A percentile compares a stretch with the other conserved stretches of the same genome.
Evolutionary conservation across 2,329 filamentous ascomycete species (phyloP).

Genomic region (Fusarium devonianum): DNA sequence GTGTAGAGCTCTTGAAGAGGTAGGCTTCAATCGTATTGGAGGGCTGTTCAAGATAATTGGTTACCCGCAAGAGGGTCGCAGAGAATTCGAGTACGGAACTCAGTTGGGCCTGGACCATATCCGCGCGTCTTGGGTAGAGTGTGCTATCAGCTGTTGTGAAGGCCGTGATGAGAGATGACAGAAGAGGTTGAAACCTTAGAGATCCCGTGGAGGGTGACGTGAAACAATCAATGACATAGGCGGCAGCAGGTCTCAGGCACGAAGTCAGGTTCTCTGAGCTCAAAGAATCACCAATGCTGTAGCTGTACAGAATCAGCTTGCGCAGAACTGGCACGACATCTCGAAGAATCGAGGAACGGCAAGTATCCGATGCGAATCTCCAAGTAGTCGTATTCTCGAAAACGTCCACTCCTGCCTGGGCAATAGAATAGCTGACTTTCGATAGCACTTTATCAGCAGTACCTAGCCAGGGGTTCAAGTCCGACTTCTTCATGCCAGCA

Average conservation of each 20-base stretch:
- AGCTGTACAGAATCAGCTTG: constrained; percentile 74
- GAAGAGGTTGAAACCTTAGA: constrained; percentile 77
- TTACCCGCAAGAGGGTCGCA: constrained; percentile 73
- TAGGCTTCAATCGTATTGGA: constrained; percentile 75
- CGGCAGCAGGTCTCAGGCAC: constrained; percentile 74
- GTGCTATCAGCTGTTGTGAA: constrained; percentile 64
- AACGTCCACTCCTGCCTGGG: constrained; percentile 79
- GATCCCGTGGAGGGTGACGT: constrained; percentile 73
- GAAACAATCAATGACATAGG: constrained; percentile 79
- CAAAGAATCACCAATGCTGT: constrained; percentile 72
- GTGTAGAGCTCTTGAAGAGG: constrained; percentile 79
- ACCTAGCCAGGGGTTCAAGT: constrained; percentile 68
- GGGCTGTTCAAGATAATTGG: constrained; percentile 68
- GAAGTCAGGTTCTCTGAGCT: constrained; percentile 58
- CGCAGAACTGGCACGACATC: constrained; percentile 74
- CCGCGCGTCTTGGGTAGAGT: constrained; percentile 62
- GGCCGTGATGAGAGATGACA: constrained; percentile 68
- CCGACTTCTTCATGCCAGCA: constrained; percentile 53
- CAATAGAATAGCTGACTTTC: constrained; percentile 74
- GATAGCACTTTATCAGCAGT: constrained; percentile 81
- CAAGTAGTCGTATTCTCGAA: constrained; percentile 87
- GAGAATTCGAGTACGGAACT: constrained; percentile 70
- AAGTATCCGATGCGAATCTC: constrained; percentile 75
- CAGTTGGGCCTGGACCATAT: constrained; percentile 68
- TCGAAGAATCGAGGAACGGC: constrained; percentile 73